phyloP scores from a whole-genome alignment of 176 grass and related monocot genomes.

The Musa itinerans region DNA sequence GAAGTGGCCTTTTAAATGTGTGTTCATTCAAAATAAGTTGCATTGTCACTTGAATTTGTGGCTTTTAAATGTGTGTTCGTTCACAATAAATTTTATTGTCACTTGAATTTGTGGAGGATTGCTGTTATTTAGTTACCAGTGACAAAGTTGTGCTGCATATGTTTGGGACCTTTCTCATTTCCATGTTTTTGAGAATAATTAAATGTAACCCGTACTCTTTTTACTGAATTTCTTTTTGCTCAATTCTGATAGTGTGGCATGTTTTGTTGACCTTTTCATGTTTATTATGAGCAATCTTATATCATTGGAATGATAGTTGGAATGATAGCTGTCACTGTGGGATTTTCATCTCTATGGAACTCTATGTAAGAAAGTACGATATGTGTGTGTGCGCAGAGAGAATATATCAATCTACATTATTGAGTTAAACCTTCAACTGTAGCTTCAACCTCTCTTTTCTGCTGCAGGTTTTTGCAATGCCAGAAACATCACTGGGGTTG shows the following conservation, averaged over 20 bases:
- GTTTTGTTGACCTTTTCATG: neutral
- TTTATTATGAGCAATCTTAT: neutral
- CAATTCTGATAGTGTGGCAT: neutral
- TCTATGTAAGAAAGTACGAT: neutral
- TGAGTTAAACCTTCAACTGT: neutral
- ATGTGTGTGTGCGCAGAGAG: neutral
- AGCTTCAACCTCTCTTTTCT: constrained; percentile 20
- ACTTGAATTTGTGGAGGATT: no score
- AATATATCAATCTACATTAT: neutral
- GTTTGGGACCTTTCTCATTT: neutral
- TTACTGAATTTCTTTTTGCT: neutral
- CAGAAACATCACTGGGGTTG: constrained; percentile 79
- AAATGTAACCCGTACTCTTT: neutral
- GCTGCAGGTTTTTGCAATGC: constrained; percentile 92
- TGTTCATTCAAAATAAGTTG: neutral
- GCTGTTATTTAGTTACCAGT: no score
- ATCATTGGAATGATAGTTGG: neutral
- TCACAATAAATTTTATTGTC: no score
- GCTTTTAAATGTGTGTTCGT: no score
- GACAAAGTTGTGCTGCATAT: neutral
- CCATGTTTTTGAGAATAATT: neutral
- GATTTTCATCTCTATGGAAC: neutral
- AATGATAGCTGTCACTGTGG: neutral
- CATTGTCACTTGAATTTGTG: neutral
- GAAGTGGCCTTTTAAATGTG: no score